Base-by-base conservation (phyloP, 768 basidiomycete genomes). In the Lepiota venenata region DNA sequence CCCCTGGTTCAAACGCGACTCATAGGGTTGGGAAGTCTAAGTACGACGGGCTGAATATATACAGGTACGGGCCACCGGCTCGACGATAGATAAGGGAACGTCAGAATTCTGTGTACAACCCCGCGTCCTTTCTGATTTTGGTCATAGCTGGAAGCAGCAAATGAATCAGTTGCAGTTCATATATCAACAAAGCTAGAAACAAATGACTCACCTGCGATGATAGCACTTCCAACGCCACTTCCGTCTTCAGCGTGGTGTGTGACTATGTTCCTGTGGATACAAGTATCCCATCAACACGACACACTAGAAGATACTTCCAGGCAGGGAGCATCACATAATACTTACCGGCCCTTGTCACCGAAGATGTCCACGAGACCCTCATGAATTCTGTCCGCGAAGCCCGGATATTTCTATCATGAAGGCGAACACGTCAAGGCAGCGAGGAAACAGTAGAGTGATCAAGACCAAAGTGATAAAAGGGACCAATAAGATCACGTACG, bases 281-380 rank as follows among this genome's bases (percentile, higher is more conserved):
- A 42, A 55, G 43, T 40, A 47, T n/a, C n/a, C 29, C 21, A 3
- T 47, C 15, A 51, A n/a, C 12, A 12, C 7, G 16, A 9, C 27
- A 38, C 41, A 46, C 44, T 54, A 22, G 52, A 41, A 11, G 47
- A 32, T 27, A 46, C 21, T 9, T 9, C 37, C n/a, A 47, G 16
- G 15, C 37, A 47, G 12, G 22, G 11, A 29, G 27, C 38, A 38
- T 16, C n/a, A 22, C 7, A 14, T 35, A 35, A 47, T 5, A 75
- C 88, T 62, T 60, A 91, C 90, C 84, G 81, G 65, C 94, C 97
- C 76, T 92, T 93, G 60, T 97, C 94, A 11, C 97, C 97, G 65
- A 98, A 97, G 57, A 99, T 87, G 65, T 98, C 97, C 39, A 87
- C 79, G 55, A 99, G 71, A 12, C 94, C 97, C 66, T 95, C 87